Conservation (phyloP, 1,284 basidiomycete genomes). For the Ustilago nuda region DNA sequence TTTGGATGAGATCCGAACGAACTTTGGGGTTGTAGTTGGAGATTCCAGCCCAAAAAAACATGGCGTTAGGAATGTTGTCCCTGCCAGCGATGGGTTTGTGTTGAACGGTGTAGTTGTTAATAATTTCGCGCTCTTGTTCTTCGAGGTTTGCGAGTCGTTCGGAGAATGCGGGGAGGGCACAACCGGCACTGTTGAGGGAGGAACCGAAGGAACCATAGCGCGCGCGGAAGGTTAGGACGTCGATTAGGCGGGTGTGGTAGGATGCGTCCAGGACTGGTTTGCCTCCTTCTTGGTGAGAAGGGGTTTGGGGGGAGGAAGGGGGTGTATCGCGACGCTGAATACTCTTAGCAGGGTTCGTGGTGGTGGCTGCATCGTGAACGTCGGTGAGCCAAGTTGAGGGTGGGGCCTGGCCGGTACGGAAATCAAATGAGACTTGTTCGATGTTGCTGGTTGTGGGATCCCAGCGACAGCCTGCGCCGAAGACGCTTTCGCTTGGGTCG, state of each 20-base stretch:
- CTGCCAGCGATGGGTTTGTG: conserved; percentile 19
- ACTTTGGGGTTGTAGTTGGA: conserved; percentile 36
- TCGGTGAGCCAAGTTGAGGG: conserved; percentile 39
- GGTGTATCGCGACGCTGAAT: not conserved
- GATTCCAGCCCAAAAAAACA: conserved; percentile 51
- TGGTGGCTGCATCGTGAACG: conserved; percentile 12
- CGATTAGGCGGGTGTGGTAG: conserved; percentile 35
- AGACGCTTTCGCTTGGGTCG: conserved; percentile 15
- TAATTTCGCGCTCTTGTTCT: conserved; percentile 22
- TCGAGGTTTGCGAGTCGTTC: conserved; percentile 31
- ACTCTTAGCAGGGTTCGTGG: not conserved
- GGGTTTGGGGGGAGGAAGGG: not conserved
- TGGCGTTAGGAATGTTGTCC: conserved; percentile 21
- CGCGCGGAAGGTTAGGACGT: conserved; percentile 43
- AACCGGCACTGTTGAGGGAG: conserved; percentile 33
- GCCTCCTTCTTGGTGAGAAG: not conserved
- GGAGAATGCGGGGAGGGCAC: conserved; percentile 34
- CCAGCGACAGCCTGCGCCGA: conserved; percentile 49
- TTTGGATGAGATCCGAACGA: conserved; percentile 37
- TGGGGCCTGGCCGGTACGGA: conserved; percentile 39
- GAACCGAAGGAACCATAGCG: conserved; percentile 35
- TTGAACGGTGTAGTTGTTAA: conserved; percentile 34
- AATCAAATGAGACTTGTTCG: conserved; percentile 32
- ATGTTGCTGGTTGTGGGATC: conserved; percentile 44
- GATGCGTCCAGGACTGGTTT: conserved; percentile 29